Conservation (phyloP, 1,139 yeast species). For the Kodamaea fungicola region DNA sequence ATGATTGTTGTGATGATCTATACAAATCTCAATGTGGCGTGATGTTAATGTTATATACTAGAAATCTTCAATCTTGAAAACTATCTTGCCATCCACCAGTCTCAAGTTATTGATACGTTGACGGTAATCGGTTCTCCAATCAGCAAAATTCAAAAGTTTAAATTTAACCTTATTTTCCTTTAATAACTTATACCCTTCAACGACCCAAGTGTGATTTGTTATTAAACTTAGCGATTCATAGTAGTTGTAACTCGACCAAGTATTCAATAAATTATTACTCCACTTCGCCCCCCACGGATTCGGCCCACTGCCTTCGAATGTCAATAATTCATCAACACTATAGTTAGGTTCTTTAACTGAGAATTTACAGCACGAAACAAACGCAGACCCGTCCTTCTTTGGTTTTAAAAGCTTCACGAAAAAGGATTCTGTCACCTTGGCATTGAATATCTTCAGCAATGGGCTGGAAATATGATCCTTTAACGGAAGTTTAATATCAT, state of each 20-base stretch:
- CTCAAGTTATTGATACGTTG: conserved; percentile 23
- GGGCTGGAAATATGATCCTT: conserved; percentile 20
- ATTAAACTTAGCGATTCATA: conserved; percentile 31
- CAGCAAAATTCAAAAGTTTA: conserved; percentile 28
- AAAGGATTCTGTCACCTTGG: conserved; percentile 31
- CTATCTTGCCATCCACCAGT: conserved; percentile 32
- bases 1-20: not conserved
- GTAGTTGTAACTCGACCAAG: conserved; percentile 32
- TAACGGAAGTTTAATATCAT: conserved; percentile 32
- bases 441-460: conserved; percentile 25
- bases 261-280: conserved; percentile 30
- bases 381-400: conserved; percentile 27
- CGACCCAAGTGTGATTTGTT: conserved; percentile 28
- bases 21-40: not conserved
- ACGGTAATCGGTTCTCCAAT: conserved; percentile 39
- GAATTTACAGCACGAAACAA: conserved; percentile 39
- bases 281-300: conserved; percentile 38
- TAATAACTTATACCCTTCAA: conserved; percentile 30
- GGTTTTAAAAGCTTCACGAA: conserved; percentile 38
- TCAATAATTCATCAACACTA: conserved; percentile 27
- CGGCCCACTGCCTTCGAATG: conserved; percentile 18
- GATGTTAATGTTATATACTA: conserved; percentile 10
- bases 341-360: conserved; percentile 31
- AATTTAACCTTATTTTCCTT: conserved; percentile 28
- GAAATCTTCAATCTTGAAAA: conserved; percentile 39